Conservation (phyloP, 2,329 filamentous ascomycete genomes). For the Fusarium lyarnte region DNA sequence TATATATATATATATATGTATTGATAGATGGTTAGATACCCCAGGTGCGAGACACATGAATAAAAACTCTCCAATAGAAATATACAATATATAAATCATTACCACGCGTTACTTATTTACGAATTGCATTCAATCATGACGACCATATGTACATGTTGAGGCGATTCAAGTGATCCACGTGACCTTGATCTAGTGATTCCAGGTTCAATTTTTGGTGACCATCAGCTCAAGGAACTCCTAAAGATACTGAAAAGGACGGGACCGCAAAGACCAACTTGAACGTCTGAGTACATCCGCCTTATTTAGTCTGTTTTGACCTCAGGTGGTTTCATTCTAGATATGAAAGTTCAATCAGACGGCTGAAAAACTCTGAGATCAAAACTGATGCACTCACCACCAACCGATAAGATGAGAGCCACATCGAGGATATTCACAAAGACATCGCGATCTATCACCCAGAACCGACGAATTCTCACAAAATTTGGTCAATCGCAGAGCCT, state of each 20-base stretch:
- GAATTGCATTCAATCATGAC: neutral
- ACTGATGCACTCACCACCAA: neutral
- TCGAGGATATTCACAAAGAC: constrained; percentile 2
- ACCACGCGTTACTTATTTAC: neutral
- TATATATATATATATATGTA: neutral
- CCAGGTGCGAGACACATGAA: neutral
- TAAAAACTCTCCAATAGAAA: neutral
- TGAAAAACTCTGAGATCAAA: neutral
- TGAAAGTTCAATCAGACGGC: neutral
- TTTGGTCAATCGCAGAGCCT: neutral
- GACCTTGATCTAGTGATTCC: constrained; percentile 17
- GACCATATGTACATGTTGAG: neutral
- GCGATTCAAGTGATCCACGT: constrained; percentile 29
- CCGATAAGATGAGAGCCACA: constrained; percentile 3
- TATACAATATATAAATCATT: neutral
- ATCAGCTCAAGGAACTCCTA: neutral
- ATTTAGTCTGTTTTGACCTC: neutral
- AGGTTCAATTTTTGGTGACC: neutral
- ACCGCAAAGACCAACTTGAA: neutral
- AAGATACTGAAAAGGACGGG: neutral
- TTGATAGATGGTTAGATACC: constrained; percentile 21
- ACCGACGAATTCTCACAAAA: neutral
- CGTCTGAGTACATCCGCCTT: accelerated
- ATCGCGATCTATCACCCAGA: neutral
- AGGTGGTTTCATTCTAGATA: neutral